Base-by-base conservation (phyloP, 805 yeast species). In the Tetrapisispora iriomotensis region DNA sequence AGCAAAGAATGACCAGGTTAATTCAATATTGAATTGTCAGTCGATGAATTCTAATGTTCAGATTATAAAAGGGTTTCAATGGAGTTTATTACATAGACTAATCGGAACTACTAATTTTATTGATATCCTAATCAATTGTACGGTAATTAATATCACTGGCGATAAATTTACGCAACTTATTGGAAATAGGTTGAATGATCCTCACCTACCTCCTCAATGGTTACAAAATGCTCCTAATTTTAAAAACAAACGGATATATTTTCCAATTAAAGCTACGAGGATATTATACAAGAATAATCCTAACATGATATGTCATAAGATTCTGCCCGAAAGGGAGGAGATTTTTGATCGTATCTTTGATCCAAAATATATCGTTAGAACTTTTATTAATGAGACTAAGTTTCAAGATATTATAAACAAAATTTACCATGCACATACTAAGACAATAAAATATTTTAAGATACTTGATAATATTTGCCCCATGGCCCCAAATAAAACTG, bases 61-160 rank as follows among this genome's bases (percentile, higher is more conserved):
- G 14, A 38, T 54, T 2, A 44, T 80, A 15, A 75, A 74, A 42
- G 51, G 63, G 4, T 47, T 60, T 3, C 44, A 52, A 2, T 77
- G 83, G 76, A 64, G 50, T 3, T 32, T 53, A 3, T 38, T 77
- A 0, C 71, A 61, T 41, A 43, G 41, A 2, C 23, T 56, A 1
- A 45, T 75, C 2, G 80, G 79, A 0, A 50, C 56, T 7, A 40
- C 41, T 1, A 40, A 42, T 1, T 76, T 77, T 48, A 34, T 66
- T 5, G 41, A 63, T 7, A 34, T 77, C 17, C 14, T 77, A 3
- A 32, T 69, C 5, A 63, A 64, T 30, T 50, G 48, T 31, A 49
- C 60, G 5, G 67, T 72, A 8, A 60, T 54, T 41, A 38, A 50
- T 8, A 36, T 32, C 35, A 23, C 34, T 14, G 41, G 21, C 3